A percentile compares a stretch with the other conserved stretches of the same genome.
Conservation (phyloP, 495 filamentous ascomycete species). For the Penicillium paradoxum region DNA sequence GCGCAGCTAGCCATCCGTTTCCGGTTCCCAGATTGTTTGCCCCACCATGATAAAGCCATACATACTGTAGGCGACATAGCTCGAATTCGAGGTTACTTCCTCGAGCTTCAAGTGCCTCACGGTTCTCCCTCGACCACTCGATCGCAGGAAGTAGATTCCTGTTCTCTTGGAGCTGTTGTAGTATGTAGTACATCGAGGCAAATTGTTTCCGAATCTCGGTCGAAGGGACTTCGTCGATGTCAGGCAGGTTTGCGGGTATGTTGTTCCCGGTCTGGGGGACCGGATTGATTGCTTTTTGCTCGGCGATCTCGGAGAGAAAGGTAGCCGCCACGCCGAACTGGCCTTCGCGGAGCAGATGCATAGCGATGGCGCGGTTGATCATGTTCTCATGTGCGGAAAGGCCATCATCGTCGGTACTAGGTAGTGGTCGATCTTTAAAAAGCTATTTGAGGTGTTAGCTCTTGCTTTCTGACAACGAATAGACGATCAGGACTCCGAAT, state of each 20-base stretch:
- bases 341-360: slow-evolving; percentile 93
- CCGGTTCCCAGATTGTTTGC: slow-evolving; percentile 19
- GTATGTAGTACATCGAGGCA: slow-evolving; percentile 81
- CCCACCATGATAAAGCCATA: slow-evolving; percentile 68
- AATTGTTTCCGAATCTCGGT: slow-evolving; percentile 73
- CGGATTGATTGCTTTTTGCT: slow-evolving; percentile 25
- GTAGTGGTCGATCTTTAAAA: slow-evolving; percentile 72
- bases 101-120: slow-evolving; percentile 63
- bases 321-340: slow-evolving; percentile 82
- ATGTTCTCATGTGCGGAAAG: slow-evolving; percentile 67
- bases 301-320: slow-evolving; percentile 62
- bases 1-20: slow-evolving; percentile 47
- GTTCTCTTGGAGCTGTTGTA: slow-evolving; percentile 64
- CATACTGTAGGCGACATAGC: slow-evolving; percentile 76
- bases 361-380: slow-evolving; percentile 88
- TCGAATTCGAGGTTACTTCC: slow-evolving; percentile 96
- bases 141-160: slow-evolving; percentile 79
- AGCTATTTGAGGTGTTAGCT: slow-evolving; percentile 41
- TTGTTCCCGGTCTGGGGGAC: slow-evolving; percentile 5
- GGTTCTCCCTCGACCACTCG: slow-evolving; percentile 72
- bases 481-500: neutral
- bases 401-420: slow-evolving; percentile 73
- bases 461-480: neutral
- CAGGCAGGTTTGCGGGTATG: slow-evolving; percentile 25
- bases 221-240: slow-evolving; percentile 56